Percentiles rank a stretch among this genome's conserved stretches.
Conservation (phyloP, 257 asterid species). For the Solanum appendiculatum region DNA sequence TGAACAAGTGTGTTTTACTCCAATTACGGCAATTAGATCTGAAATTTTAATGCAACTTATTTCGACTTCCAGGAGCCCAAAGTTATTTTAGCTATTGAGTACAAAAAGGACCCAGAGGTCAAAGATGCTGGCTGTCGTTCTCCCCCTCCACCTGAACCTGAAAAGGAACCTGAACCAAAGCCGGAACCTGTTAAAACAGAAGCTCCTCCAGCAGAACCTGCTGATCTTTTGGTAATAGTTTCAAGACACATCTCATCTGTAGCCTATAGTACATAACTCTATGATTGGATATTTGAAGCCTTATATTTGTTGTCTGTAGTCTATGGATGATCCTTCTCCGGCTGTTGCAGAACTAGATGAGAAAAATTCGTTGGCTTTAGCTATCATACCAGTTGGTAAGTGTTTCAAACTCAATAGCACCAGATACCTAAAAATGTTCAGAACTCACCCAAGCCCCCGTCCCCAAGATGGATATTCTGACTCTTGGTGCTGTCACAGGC, state of each 20-base stretch:
- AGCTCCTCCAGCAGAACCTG: constrained; percentile 42
- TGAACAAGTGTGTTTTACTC: neutral
- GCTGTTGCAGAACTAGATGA: constrained; percentile 77
- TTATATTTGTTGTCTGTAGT: constrained; percentile 26
- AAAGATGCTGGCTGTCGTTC: constrained; percentile 53
- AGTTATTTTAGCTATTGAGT: constrained; percentile 66
- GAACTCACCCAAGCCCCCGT: neutral
- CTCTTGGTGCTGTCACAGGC: constrained; percentile 13
- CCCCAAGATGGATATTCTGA: neutral
- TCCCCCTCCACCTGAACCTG: constrained; percentile 38
- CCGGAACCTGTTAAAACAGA: constrained; percentile 52
- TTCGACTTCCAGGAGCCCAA: constrained; percentile 11
- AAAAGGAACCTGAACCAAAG: constrained; percentile 24
- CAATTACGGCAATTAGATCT: neutral
- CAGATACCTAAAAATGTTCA: neutral
- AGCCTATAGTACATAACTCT: neutral
- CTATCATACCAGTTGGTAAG: constrained; percentile 87
- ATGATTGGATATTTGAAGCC: neutral
- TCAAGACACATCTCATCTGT: neutral
- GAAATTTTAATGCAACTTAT: neutral
- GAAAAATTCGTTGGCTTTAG: constrained; percentile 86
- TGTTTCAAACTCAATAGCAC: neutral
- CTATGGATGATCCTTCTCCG: constrained; percentile 58
- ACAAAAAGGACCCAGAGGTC: constrained; percentile 52
- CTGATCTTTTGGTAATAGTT: constrained; percentile 67